Base-by-base conservation (phyloP, 306 rosid species). In the Castanea crenata region DNA sequence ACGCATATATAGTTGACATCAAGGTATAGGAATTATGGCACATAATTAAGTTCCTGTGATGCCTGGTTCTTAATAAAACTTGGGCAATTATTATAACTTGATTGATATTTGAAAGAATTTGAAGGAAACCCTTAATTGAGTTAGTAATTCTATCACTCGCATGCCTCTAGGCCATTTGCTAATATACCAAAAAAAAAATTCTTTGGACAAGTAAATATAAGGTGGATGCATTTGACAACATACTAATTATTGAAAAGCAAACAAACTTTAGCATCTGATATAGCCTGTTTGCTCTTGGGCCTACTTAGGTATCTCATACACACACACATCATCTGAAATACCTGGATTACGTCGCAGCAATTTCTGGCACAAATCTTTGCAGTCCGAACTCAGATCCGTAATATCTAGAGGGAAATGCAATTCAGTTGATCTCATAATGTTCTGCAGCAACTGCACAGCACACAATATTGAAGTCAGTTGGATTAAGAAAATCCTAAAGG, bases 271-370 rank as follows among this genome's bases (percentile, higher is more conserved):
- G 46, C 10, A 64, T 15, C 70, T 64, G 51, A 34, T 67, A 32
- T 67, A 67, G 51, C 41, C 71, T 4, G 12, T 67, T 34, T 8
- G 6, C 72, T 35, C 46, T 18, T 67, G 10, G 51, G 51, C 35
- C 46, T 16, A 5, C 19, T 67, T 8, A 4, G 51, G 51, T 1
- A 31, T 67, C 27, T 71, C 80, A 11, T 19, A 62, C 55, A 32
- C 55, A 34, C 29, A 13, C n/a, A 16, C 7, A 20, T 76, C 44
- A 32, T 12, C 25, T 14, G 15, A 71, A 61, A 69, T 90, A 96
- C 99, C 98, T 85, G 98, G 99, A 86, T 93, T 91, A 56, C 97
- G 91, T 72, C 97, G 98, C 78, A 96, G 85, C 89, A 96, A 88
- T 84, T 91, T 96, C 82, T 79, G 91, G 84, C 99, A 96, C 81